A percentile compares a stretch with the other conserved stretches of the same genome.
Conservation (phyloP, 768 basidiomycete species). For the Psilocybe cyanescens region DNA sequence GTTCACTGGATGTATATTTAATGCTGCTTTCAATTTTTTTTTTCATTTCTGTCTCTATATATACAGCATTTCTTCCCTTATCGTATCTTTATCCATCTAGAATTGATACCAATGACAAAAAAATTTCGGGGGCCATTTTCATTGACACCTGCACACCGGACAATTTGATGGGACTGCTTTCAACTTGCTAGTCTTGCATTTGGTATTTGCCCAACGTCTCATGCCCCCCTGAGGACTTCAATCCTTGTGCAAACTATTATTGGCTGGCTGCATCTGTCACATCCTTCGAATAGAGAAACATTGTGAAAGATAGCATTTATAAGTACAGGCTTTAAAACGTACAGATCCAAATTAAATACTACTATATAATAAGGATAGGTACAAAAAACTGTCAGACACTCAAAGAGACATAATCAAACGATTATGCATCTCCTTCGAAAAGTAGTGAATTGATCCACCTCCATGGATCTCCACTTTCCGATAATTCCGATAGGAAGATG, state of each 20-base stretch:
- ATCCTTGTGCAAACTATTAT: too few species aligned
- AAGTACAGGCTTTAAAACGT: too few species aligned
- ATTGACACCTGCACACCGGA: not conserved
- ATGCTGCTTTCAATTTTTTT: conserved; percentile 5
- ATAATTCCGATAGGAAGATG: not conserved
- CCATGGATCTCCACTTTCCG: not conserved
- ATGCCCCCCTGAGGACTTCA: too few species aligned
- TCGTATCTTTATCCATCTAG: not conserved
- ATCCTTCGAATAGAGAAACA: too few species aligned
- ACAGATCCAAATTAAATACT: too few species aligned
- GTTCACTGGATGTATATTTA: conserved; percentile 2
- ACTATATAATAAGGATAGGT: too few species aligned
- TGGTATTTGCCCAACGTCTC: too few species aligned
- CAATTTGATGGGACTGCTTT: not conserved
- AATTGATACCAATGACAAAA: not conserved
- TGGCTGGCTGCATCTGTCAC: too few species aligned
- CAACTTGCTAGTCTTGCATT: too few species aligned
- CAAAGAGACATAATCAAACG: not conserved
- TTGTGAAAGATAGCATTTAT: too few species aligned
- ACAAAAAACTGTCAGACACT: too few species aligned
- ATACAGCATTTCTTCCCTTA: not conserved
- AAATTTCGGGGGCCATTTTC: not conserved
- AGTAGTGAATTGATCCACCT: not conserved
- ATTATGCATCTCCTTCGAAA: not conserved
- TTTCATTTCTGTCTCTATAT: not conserved